Evolutionary conservation across 257 asterid genomes (phyloP).

Genomic region (Thymus mandschuricus): DNA sequence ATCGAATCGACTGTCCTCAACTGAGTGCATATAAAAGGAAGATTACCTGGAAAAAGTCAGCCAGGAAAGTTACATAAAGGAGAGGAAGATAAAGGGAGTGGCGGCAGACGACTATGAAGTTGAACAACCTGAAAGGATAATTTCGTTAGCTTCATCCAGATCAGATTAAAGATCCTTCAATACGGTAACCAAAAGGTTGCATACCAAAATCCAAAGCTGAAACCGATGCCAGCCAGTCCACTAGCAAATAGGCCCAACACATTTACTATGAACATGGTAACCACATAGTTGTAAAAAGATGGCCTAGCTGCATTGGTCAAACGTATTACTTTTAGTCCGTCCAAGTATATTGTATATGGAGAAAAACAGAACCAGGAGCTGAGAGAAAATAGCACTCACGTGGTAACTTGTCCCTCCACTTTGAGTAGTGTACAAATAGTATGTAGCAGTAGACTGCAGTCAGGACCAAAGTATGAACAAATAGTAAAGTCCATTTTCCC

Average conservation of each 20-base stretch:
- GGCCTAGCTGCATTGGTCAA: conserved; percentile 68
- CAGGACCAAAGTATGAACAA: conserved; percentile 58
- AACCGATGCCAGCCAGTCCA: conserved; percentile 73
- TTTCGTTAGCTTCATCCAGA: conserved; percentile 17
- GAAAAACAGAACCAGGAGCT: conserved; percentile 9
- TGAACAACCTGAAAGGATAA: conserved; percentile 63
- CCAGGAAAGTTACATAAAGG: conserved; percentile 63
- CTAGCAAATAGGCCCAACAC: conserved; percentile 56
- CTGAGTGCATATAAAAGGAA: conserved; percentile 2
- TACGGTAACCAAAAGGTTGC: background rate
- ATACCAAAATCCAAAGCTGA: conserved; percentile 76
- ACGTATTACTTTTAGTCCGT: conserved; percentile 19
- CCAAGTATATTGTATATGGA: background rate
- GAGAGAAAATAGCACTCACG: conserved; percentile 52
- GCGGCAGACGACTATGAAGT: conserved; percentile 52
- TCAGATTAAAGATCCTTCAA: background rate
- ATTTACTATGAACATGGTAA: conserved; percentile 64
- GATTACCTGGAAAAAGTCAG: conserved; percentile 86
- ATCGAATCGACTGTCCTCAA: conserved; percentile 2
- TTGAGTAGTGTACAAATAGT: conserved; percentile 83
- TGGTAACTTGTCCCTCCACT: conserved; percentile 94
- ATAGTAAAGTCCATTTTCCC: conserved; percentile 76
- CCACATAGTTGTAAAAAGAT: conserved; percentile 84
- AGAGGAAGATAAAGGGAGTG: conserved; percentile 85
- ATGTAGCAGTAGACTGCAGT: conserved; percentile 77